Evolutionary conservation across 768 basidiomycete species (phyloP).

Genomic region (Naganishia friedmannii): DNA sequence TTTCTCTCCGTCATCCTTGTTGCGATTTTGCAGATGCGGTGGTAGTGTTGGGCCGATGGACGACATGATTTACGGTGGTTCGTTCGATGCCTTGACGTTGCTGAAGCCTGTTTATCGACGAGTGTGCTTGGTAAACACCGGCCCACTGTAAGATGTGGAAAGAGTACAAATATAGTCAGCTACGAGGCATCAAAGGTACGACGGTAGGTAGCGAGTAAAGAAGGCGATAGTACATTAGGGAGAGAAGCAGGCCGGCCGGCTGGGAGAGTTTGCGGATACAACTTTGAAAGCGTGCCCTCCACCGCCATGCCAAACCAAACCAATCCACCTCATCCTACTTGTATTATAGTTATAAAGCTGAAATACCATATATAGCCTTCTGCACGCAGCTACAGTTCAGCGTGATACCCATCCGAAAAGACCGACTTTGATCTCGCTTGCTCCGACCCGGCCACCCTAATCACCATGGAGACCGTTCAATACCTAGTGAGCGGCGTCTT

Average conservation of each 20-base stretch:
- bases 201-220: too few species aligned
- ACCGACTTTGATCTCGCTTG: too few species aligned
- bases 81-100: too few species aligned
- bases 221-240: too few species aligned
- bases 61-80: conserved; percentile 24
- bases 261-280: background rate
- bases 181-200: too few species aligned
- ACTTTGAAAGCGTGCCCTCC: background rate
- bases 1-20: background rate
- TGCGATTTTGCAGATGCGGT: conserved; percentile 43
- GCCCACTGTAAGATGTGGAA: background rate
- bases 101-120: too few species aligned
- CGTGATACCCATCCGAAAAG: too few species aligned
- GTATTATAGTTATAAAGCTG: background rate
- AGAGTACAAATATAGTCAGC: background rate
- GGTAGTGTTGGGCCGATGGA: conserved; percentile 53
- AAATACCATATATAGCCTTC: background rate
- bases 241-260: background rate
- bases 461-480: conserved; percentile 24
- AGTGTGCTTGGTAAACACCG: too few species aligned
- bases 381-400: too few species aligned
- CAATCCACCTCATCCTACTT: background rate
- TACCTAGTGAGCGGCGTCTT: conserved; percentile 10
- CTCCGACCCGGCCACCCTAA: background rate
- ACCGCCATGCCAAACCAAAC: background rate